Percentiles rank a stretch among this genome's conserved stretches.
These are phyloP conservation scores for Fusarium sterilihyphosum DNA, from an alignment of 2,329 filamentous ascomycete genomes.

Conservation along the genomic window DNA sequence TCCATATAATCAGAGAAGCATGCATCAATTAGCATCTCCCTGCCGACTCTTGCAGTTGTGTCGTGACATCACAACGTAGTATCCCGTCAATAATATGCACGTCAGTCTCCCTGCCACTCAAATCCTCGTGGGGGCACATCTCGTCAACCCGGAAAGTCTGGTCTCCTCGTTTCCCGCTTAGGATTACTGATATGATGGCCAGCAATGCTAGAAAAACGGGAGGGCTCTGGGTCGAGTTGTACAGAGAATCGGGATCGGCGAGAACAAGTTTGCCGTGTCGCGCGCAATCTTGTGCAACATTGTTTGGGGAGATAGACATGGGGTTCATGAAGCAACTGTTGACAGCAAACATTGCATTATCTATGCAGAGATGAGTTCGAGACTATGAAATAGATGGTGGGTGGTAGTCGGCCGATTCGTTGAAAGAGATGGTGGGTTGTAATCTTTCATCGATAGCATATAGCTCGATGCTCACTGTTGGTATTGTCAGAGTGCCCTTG, in stretches of 20 bases:
- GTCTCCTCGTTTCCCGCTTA: not conserved
- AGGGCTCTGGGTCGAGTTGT: slow-evolving; percentile 58
- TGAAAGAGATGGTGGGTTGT: not conserved
- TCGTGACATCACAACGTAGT: slow-evolving; percentile 90
- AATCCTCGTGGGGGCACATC: slow-evolving; percentile 69
- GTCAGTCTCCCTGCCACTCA: slow-evolving; percentile 69
- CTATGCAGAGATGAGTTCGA: slow-evolving; percentile 74
- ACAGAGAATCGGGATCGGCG: slow-evolving; percentile 74
- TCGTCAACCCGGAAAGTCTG: not conserved
- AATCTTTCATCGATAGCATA: not conserved
- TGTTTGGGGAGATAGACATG: slow-evolving; percentile 71
- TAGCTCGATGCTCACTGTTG: not conserved
- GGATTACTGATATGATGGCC: not conserved
- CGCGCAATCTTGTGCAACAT: slow-evolving; percentile 73
- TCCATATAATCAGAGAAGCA: slow-evolving; percentile 67
- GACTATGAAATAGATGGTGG: slow-evolving; percentile 70
- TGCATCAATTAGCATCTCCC: slow-evolving; percentile 78
- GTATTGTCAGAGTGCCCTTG: not conserved
- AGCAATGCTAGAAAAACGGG: not conserved
- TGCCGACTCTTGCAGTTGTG: slow-evolving; percentile 80
- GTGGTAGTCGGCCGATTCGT: not conserved
- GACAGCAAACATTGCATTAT: slow-evolving; percentile 73
- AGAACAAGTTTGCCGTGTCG: slow-evolving; percentile 71
- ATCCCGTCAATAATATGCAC: slow-evolving; percentile 79
- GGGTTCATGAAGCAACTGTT: slow-evolving; percentile 62